phyloP scores from a whole-genome alignment of 768 basidiomycete genomes.

The Daedalea quercina region DNA sequence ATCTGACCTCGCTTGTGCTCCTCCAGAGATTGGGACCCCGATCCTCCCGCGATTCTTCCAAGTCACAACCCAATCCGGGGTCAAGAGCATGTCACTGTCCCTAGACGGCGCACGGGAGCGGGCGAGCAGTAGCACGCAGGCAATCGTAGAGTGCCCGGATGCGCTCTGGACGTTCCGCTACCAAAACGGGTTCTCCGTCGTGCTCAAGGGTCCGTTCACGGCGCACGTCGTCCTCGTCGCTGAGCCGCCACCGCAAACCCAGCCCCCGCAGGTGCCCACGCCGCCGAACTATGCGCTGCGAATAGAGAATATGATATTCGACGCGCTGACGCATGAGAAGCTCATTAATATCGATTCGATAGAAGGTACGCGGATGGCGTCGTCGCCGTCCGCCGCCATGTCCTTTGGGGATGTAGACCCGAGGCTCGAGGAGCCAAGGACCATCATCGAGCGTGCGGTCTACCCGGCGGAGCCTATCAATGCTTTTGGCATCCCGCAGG shows the following conservation, averaged over 20 bases:
- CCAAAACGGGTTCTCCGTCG: conserved; percentile 72
- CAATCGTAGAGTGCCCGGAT: conserved; percentile 60
- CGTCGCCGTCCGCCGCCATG: conserved; percentile 28
- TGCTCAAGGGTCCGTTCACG: conserved; percentile 66
- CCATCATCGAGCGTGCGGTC: conserved; percentile 51
- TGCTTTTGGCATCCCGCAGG: conserved; percentile 83
- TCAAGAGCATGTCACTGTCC: conserved; percentile 75
- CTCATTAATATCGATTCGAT: conserved; percentile 63
- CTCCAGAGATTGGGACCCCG: conserved; percentile 68
- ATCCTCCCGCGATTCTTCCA: conserved; percentile 82
- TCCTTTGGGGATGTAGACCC: conserved; percentile 3
- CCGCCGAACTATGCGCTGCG: conserved; percentile 34
- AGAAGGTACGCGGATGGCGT: conserved; percentile 38
- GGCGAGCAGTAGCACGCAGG: conserved; percentile 35
- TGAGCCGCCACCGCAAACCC: conserved; percentile 8
- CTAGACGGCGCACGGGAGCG: conserved; percentile 76
- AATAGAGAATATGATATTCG: conserved; percentile 71
- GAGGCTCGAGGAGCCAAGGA: conserved; percentile 54
- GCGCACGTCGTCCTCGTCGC: conserved; percentile 46
- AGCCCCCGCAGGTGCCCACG: conserved; percentile 5
- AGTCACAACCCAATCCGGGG: conserved; percentile 78
- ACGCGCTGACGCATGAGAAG: conserved; percentile 69
- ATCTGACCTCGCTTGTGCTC: background rate
- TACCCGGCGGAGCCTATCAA: conserved; percentile 82
- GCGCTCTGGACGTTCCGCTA: conserved; percentile 83